Evolutionary conservation across 2,329 filamentous ascomycete species (phyloP), one percentile per base, ranked within the genome.

Genomic region (Xylaria sp.): DNA sequence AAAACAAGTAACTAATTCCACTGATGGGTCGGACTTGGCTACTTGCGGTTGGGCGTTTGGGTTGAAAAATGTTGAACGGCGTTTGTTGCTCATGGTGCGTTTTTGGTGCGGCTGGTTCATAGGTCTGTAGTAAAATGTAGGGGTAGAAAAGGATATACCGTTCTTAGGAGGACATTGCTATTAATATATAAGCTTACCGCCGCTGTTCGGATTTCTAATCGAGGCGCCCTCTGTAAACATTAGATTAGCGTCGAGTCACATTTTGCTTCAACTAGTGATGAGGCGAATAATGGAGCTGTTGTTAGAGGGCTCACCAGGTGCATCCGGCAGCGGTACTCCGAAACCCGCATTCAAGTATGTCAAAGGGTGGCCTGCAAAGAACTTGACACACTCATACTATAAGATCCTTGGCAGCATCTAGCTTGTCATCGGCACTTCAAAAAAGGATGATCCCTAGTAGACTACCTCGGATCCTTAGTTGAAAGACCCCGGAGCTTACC

Each of bases 1-100:
- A 76, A 92, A 91, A 30, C n/a, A n/a, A 18, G 50, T 13, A 34
- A 28, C 50, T 18, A 20, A 55, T 15, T 55, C 39, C 10, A 28
- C 48, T 7, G 39, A 34, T 3, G 59, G 23, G 8, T 56, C 39
- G 36, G 36, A 36, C 13, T 34, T 46, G 28, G 3, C 36, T 34
- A 36, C 9, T 25, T 3, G 50, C 10, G 25, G 36, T 46, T 62
- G 25, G 18, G 9, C 50, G 28, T 56, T 45, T 13, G 25, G 12
- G 23, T 62, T 62, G 50, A 62, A 46, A 1, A 62, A 20, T 28
- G 56, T 36, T 46, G 60, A 28, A 8, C 48, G 60, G 39, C 48
- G 60, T 34, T 56, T 34, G 12, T 20, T 45, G 48, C 25, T 46
- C 60, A 62, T 62, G 18, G 25, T 56, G 60, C 25, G 8, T n/a